phyloP scores from a whole-genome alignment of 2,329 filamentous ascomycete genomes.

The Fusarium annulatum region DNA sequence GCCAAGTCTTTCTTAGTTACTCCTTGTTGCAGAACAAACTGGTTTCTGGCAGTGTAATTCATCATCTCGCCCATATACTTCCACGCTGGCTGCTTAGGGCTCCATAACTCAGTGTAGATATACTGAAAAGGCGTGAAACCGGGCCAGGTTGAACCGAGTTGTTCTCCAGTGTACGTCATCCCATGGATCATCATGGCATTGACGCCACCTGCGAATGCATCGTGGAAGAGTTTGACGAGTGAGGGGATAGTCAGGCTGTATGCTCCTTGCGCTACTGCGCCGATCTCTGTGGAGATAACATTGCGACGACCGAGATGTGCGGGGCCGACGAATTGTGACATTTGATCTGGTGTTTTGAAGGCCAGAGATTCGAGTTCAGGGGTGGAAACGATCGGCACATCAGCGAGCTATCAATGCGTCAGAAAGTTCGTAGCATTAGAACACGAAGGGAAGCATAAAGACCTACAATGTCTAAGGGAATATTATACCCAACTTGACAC shows the following conservation, averaged over 20 bases:
- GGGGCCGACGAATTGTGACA: background rate
- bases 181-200: background rate
- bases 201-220: background rate
- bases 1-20: background rate
- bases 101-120: background rate
- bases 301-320: background rate
- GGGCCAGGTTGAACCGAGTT: background rate
- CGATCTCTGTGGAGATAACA: background rate
- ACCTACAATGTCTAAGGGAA: background rate
- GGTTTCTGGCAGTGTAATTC: background rate
- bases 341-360: background rate
- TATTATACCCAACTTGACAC: fast-evolving
- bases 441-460: too few relatives aligned
- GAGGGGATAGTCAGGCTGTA: background rate
- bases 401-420: background rate
- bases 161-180: background rate
- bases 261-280: background rate
- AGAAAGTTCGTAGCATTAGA: too few relatives aligned
- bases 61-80: background rate
- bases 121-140: background rate
- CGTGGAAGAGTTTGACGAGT: background rate
- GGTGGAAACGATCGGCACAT: background rate
- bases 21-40: background rate
- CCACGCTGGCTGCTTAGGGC: background rate
- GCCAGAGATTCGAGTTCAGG: background rate